Percentiles rank a stretch among this genome's conserved stretches.
Conservation (phyloP, 176 grass and related monocot species). For the Otatea glauca region DNA sequence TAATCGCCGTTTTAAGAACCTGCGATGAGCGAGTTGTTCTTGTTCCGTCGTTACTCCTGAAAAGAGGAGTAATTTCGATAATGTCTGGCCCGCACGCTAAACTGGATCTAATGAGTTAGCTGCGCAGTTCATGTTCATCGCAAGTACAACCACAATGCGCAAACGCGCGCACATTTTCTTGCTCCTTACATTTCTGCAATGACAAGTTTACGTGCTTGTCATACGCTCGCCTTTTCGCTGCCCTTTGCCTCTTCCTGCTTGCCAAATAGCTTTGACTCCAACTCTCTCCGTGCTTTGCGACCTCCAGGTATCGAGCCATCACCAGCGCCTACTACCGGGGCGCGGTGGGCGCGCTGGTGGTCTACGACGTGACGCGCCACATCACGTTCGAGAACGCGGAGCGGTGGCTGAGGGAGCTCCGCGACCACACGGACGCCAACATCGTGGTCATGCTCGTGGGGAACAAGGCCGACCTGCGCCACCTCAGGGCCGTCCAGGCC, state of each 20-base stretch:
- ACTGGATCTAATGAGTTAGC: background rate
- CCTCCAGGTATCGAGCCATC: conserved; percentile 65
- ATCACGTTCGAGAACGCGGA: conserved; percentile 72
- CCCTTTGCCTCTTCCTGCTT: background rate
- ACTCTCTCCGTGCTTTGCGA: background rate
- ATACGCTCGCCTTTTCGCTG: background rate
- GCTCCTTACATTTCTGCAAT: background rate
- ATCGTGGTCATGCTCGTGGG: conserved; percentile 76
- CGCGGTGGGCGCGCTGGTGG: conserved; percentile 67
- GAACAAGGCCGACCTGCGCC: conserved; percentile 77
- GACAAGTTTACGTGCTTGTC: conserved; percentile 25
- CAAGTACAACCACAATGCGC: background rate
- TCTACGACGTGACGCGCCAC: conserved; percentile 68
- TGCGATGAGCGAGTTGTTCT: no score
- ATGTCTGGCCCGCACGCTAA: background rate
- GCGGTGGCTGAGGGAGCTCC: conserved; percentile 67
- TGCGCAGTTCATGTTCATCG: background rate
- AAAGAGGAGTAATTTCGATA: background rate
- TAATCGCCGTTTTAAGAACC: background rate
- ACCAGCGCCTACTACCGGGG: conserved; percentile 75
- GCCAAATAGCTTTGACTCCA: background rate
- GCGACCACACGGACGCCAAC: conserved; percentile 72
- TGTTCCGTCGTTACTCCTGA: background rate
- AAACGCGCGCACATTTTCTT: background rate
- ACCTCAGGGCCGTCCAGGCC: conserved; percentile 58